Evolutionary conservation across 768 basidiomycete species (phyloP).

Genomic region (Pisolithus sp.): DNA sequence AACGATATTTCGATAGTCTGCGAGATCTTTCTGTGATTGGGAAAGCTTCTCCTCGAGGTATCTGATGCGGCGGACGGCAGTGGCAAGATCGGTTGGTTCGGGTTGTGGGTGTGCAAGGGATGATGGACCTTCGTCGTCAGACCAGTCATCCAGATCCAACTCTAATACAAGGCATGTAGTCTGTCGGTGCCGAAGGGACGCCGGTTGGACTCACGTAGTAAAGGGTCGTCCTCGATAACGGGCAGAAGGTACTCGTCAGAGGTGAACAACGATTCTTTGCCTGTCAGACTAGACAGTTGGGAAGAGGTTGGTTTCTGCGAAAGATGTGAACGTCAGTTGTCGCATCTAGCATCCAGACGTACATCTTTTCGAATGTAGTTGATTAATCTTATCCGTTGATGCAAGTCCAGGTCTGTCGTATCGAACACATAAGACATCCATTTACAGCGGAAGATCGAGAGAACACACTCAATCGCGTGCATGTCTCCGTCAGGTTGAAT

Average conservation of each 20-base stretch:
- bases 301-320: slow-evolving; percentile 47
- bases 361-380: slow-evolving; percentile 84
- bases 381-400: slow-evolving; percentile 73
- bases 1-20: slow-evolving; percentile 56
- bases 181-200: slow-evolving; percentile 4
- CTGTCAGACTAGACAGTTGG: slow-evolving; percentile 43
- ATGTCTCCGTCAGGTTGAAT: slow-evolving; percentile 54
- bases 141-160: slow-evolving; percentile 63
- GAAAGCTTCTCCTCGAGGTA: slow-evolving; percentile 58
- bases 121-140: slow-evolving; percentile 51
- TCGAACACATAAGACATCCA: background rate
- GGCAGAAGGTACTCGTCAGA: slow-evolving; percentile 82
- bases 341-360: background rate
- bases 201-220: slow-evolving; percentile 60
- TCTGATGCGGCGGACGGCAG: slow-evolving; percentile 42
- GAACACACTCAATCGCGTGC: slow-evolving; percentile 49
- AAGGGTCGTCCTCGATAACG: slow-evolving; percentile 76
- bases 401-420: slow-evolving; percentile 62
- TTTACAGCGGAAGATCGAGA: background rate
- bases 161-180: slow-evolving; percentile 35
- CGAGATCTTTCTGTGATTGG: slow-evolving; percentile 51
- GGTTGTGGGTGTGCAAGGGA: slow-evolving; percentile 14
- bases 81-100: slow-evolving; percentile 24
- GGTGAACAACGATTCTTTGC: slow-evolving; percentile 55
- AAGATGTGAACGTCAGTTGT: background rate